Evolutionary conservation across 768 basidiomycete species (phyloP).

Genomic region (Amanita muscaria): DNA sequence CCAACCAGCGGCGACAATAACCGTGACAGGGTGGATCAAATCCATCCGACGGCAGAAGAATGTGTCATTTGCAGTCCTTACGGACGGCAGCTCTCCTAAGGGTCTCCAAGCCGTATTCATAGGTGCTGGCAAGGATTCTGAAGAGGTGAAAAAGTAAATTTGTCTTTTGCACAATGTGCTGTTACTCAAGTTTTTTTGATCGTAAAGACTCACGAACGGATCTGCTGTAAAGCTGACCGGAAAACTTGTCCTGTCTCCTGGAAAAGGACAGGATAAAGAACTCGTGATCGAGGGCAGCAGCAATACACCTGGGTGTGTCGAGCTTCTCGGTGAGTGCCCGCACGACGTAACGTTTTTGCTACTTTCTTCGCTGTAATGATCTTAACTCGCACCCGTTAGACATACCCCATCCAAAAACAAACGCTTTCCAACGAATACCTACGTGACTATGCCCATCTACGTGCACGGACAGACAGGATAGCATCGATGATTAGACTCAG

Average conservation of each 20-base stretch:
- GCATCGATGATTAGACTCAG: constrained; percentile 73
- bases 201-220: constrained; percentile 17
- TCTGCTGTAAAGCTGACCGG: constrained; percentile 22
- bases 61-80: constrained; percentile 75
- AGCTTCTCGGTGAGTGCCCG: constrained; percentile 39
- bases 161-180: not conserved
- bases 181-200: not conserved
- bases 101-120: constrained; percentile 74
- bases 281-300: constrained; percentile 31
- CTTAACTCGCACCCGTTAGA: constrained; percentile 29
- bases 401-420: constrained; percentile 91
- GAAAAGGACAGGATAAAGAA: constrained; percentile 39
- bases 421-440: constrained; percentile 69
- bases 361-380: not conserved
- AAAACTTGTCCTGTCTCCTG: constrained; percentile 34
- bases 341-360: constrained; percentile 26
- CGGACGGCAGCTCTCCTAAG: constrained; percentile 67
- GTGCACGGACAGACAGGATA: constrained; percentile 65
- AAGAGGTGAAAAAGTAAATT: constrained; percentile 22
- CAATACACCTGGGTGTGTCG: constrained; percentile 18
- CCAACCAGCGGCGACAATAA: constrained; percentile 13
- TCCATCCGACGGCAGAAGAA: constrained; percentile 83
- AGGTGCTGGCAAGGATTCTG: constrained; percentile 24
- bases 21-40: constrained; percentile 78
- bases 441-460: constrained; percentile 81